Evolutionary conservation across 495 filamentous ascomycete genomes (phyloP), one percentile per base, ranked within the genome.

Genomic region (Penicillium parvum): DNA sequence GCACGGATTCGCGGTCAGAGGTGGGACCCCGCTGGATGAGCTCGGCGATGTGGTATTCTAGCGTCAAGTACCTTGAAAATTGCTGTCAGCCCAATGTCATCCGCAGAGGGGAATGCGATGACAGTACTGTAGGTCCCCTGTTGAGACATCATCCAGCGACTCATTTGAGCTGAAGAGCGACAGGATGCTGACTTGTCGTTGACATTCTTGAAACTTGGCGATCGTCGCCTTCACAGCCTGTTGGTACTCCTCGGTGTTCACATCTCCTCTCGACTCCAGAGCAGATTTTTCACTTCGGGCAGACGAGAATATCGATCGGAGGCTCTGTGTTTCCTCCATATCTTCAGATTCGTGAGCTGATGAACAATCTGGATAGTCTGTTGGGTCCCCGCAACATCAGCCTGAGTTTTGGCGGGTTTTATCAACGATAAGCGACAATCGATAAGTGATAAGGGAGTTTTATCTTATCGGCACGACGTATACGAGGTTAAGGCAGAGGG

Each of bases 91-190:
- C 19, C 37, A 5, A 43, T 22, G 16, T 7, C 22, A 19, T 16
- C 62, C 57, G 28, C 57, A 39, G 69, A 49, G 46, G 65, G 58
- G 26, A 55, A 55, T 40, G 63, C 43, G 53, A 54, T 60, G 48
- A 43, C 57, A 47, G 55, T 77, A 95, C 76, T 84, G 85, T 30
- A 98, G 63, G 63, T 92, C 82, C n/a, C 73, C 75, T 8, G 90
- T 91, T 8, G 85, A 73, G 20, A 97, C 69, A 71, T 98, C 92
- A 41, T 97, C 94, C 22, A 95, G 64, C 2, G 78, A 75, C 60
- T 98, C 92, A 62, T 98, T 97, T 6, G 83, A 75, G 55, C 88
- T 92, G 74, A 96, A 97, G 9, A 97, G 63, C 0, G 86, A 84
- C 37, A 91, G 66, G 30, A 78, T 71, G 45, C 78, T 67, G 47